phyloP scores from a whole-genome alignment of 805 yeast genomes.

The Sugiyamaella mastotermitis region DNA sequence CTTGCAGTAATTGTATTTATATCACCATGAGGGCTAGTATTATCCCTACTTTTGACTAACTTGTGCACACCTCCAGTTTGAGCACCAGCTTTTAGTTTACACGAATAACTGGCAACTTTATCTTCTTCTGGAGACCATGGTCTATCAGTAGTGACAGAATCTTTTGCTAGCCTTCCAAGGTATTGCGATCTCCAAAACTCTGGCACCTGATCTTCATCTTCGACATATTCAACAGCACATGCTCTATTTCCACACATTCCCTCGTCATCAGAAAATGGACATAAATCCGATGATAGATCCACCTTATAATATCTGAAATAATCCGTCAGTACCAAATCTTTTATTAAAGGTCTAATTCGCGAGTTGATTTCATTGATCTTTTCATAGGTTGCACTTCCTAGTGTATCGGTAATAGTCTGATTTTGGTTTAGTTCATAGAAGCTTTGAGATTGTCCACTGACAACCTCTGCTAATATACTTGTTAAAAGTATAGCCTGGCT shows the following conservation, averaged over 20 bases:
- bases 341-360: slow-evolving; percentile 50
- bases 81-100: slow-evolving; percentile 1
- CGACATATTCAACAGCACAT: slow-evolving; percentile 84
- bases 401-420: slow-evolving; percentile 4
- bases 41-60: background rate
- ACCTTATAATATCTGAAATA: slow-evolving; percentile 85
- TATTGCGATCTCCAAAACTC: slow-evolving; percentile 70
- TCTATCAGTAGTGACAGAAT: slow-evolving; percentile 26
- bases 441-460: background rate
- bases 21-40: background rate
- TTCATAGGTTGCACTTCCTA: slow-evolving; percentile 24
- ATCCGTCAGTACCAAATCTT: slow-evolving; percentile 58
- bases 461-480: background rate
- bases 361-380: slow-evolving; percentile 49
- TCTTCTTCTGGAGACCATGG: slow-evolving; percentile 18
- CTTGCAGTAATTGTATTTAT: background rate
- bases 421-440: background rate
- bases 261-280: slow-evolving; percentile 72
- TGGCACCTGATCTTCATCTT: slow-evolving; percentile 64
- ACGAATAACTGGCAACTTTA: slow-evolving; percentile 8
- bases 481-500: background rate
- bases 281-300: slow-evolving; percentile 60
- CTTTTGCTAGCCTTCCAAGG: slow-evolving; percentile 47
- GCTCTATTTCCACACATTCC: slow-evolving; percentile 83
- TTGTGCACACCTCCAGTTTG: background rate